Percentiles rank a stretch among this genome's conserved stretches.
Evolutionary conservation across 495 filamentous ascomycete species (phyloP).

Genomic region (Aspergillus bridgeri): DNA sequence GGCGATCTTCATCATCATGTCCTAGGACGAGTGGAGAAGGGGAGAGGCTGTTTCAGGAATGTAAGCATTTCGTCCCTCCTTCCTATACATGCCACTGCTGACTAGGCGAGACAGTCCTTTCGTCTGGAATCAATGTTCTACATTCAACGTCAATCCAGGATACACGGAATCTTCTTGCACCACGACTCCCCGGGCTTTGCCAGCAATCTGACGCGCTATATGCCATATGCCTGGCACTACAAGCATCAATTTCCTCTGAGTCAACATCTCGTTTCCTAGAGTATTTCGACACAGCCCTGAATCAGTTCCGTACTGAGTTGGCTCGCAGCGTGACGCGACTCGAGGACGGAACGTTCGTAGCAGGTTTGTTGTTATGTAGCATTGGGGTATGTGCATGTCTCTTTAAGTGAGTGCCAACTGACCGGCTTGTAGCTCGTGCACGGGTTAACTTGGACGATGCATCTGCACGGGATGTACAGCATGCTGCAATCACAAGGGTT

Average conservation of each 20-base stretch:
- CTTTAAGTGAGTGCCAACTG: not conserved
- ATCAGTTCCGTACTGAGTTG: constrained; percentile 32
- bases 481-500: constrained; percentile 27
- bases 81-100: too few relatives aligned
- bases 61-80: constrained; percentile 14
- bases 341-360: constrained; percentile 31
- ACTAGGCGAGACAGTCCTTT: constrained; percentile 20
- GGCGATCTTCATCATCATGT: not conserved
- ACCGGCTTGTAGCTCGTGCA: constrained; percentile 26
- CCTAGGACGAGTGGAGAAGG: not conserved
- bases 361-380: constrained; percentile 34
- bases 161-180: constrained; percentile 18
- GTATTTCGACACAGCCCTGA: constrained; percentile 30
- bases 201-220: constrained; percentile 31
- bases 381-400: constrained; percentile 30
- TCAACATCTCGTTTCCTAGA: constrained; percentile 25
- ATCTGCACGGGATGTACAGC: constrained; percentile 37
- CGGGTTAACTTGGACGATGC: constrained; percentile 37
- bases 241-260: constrained; percentile 20
- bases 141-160: constrained; percentile 31
- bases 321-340: constrained; percentile 20
- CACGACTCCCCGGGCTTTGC: constrained; percentile 26
- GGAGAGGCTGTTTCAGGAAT: constrained; percentile 28
- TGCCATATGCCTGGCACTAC: constrained; percentile 32
- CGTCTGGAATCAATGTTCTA: constrained; percentile 28